Conservation (phyloP, 2,329 filamentous ascomycete genomes). For the Fusarium sp. region DNA sequence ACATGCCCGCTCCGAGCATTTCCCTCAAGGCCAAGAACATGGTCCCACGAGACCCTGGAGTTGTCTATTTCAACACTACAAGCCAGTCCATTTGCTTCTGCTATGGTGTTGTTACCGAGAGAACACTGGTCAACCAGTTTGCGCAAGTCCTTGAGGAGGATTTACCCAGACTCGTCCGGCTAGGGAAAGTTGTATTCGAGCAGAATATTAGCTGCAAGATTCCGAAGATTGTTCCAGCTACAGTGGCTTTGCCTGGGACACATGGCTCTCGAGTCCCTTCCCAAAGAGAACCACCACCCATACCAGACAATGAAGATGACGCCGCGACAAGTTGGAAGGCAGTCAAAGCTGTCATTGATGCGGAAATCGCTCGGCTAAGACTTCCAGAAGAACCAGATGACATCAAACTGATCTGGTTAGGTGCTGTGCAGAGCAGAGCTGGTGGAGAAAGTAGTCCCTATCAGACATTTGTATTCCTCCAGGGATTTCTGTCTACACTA, state of each 20-base stretch:
- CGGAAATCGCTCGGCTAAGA: neutral
- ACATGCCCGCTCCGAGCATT: neutral
- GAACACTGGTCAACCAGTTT: neutral
- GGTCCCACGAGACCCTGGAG: neutral
- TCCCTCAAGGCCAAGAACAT: neutral
- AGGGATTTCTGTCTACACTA: neutral
- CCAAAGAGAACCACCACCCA: neutral
- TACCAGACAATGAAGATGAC: neutral
- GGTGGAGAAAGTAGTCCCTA: neutral
- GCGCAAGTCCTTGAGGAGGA: neutral
- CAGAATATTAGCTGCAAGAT: neutral
- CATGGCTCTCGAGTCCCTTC: neutral
- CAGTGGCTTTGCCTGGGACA: neutral
- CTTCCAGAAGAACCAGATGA: neutral
- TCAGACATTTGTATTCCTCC: neutral
- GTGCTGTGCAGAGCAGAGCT: neutral
- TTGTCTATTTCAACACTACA: neutral
- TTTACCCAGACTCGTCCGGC: neutral
- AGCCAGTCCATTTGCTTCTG: slow-evolving; percentile 1
- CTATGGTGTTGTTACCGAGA: neutral
- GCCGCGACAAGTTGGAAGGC: neutral
- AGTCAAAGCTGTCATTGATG: neutral
- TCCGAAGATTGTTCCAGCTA: neutral
- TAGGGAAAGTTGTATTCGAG: neutral
- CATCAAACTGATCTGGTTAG: neutral